These are phyloP conservation scores for Dittrichia graveolens DNA, from an alignment of 129 eudicot genomes.

Conservation along the genomic window DNA sequence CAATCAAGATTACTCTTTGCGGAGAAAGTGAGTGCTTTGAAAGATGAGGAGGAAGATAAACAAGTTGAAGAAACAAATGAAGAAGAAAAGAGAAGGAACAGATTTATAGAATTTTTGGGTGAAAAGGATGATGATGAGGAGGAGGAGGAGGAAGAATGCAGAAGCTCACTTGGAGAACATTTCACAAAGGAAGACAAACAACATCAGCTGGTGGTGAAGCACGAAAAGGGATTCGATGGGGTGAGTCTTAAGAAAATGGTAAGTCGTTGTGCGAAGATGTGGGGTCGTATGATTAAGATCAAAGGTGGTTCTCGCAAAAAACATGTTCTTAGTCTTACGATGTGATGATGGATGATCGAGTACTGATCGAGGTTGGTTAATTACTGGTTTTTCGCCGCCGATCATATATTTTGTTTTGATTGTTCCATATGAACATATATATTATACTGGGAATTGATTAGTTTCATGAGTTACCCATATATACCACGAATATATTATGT, in stretches of 20 bases:
- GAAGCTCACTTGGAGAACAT: conserved; percentile 55
- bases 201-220: conserved; percentile 48
- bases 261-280: conserved; percentile 45
- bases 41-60: conserved; percentile 15
- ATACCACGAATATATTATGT: too few species aligned
- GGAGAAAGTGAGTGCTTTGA: conserved; percentile 38
- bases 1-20: conserved; percentile 31
- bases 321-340: conserved; percentile 39
- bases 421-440: conserved; percentile 3
- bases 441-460: background rate
- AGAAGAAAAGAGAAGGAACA: conserved; percentile 31
- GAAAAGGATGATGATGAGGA: conserved; percentile 28
- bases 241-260: conserved; percentile 47
- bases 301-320: conserved; percentile 48
- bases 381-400: background rate
- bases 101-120: conserved; percentile 13
- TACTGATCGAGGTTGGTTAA: background rate
- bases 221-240: conserved; percentile 36
- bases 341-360: conserved; percentile 28
- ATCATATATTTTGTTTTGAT: conserved; percentile 4
- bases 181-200: conserved; percentile 58
- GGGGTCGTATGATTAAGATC: conserved; percentile 53
- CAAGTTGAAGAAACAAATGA: conserved; percentile 20
- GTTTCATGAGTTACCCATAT: too few species aligned
- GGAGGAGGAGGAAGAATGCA: conserved; percentile 33